phyloP scores from a whole-genome alignment of 1,284 basidiomycete species.

The Sanguinoderma infundibulare region DNA sequence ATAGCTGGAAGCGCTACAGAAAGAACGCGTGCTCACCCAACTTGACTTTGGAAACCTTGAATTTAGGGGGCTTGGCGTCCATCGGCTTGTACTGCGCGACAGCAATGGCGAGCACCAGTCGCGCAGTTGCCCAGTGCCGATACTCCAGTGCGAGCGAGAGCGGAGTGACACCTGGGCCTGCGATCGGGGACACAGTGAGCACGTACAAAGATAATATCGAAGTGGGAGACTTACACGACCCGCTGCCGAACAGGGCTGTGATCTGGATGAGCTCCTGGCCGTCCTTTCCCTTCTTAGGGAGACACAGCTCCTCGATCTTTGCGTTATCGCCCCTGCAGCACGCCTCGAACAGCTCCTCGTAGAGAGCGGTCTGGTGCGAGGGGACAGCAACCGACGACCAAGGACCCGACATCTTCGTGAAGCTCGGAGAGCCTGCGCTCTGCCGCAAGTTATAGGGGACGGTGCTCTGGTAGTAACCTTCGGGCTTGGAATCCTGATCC shows the following conservation, averaged over 20 bases:
- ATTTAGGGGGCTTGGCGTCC: slow-evolving; percentile 37
- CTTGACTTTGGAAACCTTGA: slow-evolving; percentile 36
- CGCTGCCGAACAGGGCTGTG: slow-evolving; percentile 20
- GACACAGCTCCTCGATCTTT: slow-evolving; percentile 52
- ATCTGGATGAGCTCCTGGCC: slow-evolving; percentile 46
- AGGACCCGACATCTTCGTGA: background rate
- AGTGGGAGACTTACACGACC: background rate
- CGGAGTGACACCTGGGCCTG: slow-evolving; percentile 46
- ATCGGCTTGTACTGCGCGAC: slow-evolving; percentile 52
- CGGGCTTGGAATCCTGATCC: slow-evolving; percentile 19
- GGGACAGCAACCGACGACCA: background rate
- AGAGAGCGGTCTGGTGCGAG: slow-evolving; percentile 36
- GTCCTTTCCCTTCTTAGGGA: slow-evolving; percentile 40
- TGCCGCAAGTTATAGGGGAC: background rate
- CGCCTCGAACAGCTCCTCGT: slow-evolving; percentile 59
- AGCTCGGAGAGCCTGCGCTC: background rate
- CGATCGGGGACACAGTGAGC: background rate
- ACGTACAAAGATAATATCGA: background rate
- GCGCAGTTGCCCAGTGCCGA: slow-evolving; percentile 57
- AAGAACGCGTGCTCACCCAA: slow-evolving; percentile 41
- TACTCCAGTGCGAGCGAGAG: slow-evolving; percentile 50
- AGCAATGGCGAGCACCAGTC: slow-evolving; percentile 55
- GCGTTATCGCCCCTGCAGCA: slow-evolving; percentile 53
- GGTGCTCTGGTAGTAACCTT: slow-evolving; percentile 2
- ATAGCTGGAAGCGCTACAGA: background rate